Evolutionary conservation across 2,329 filamentous ascomycete genomes (phyloP), one percentile per base, ranked within the genome.

Genomic region (Macrophomina pseudophaseolina): DNA sequence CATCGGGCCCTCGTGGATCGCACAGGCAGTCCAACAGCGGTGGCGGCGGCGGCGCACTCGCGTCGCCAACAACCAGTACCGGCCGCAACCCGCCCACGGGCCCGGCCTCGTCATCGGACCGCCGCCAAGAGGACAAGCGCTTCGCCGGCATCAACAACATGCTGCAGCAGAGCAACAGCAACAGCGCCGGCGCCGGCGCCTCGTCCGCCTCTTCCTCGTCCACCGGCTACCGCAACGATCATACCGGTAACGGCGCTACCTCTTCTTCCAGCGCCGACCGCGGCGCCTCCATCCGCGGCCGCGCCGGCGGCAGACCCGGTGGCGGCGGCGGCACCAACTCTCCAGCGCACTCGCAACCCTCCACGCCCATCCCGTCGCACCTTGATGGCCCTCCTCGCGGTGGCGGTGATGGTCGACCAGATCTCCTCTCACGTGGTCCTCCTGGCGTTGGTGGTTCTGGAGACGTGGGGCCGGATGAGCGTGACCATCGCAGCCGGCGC

Each of bases 1-100:
- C 73, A 49, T 78, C 75, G 62, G 77, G 77, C 18, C 77, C 77
- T 32, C 75, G 77, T 14, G 71, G 72, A 40, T 71, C 71, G 12
- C 58, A 62, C 28, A 42, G 56, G 12, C 64, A 62, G 38, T 63
- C 56, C 5, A 32, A 9, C 46, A 60, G 42, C 6, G 23, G 42
- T 18, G 11, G 59, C 23, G 23, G 23, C 6, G 23, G 42, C 32
- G 11, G 59, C 12, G 18, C 58, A 16, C 33, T 48, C 8, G 67
- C 71, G 9, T 70, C 74, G 14, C 72, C 74, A 3, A 76, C 23
- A 3, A 23, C 23, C 23, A 23, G 23, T 23, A 23, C 76, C 4
- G 68, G 70, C 6, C 73, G 76, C 40, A 71, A 72, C 2, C 72
- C 75, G 52, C 77, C 77, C 1, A 78, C 75, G 9, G 76, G 76